Conservation (phyloP, 768 basidiomycete species). For the Candolleomyces efflorescens region DNA sequence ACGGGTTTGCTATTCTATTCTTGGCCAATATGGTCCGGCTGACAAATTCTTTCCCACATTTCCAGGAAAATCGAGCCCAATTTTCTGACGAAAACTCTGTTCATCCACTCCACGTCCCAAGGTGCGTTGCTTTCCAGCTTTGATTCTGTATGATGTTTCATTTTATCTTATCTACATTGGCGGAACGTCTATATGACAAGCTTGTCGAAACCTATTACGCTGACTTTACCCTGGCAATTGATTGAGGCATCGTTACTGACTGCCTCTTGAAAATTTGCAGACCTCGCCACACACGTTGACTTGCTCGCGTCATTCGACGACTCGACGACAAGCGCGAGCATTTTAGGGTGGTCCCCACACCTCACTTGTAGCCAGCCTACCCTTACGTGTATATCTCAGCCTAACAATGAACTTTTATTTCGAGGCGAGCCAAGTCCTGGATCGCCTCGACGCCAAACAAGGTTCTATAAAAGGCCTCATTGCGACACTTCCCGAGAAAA, state of each 20-base stretch:
- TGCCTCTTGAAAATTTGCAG: conserved; percentile 4
- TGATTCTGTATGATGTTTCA: conserved; percentile 45
- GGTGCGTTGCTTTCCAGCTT: conserved; percentile 14
- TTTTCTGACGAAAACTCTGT: not conserved
- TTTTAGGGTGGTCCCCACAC: not conserved
- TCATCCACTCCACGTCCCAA: not conserved
- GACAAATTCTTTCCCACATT: too few relatives aligned
- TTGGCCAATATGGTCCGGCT: too few relatives aligned
- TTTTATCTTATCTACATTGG: conserved; percentile 87
- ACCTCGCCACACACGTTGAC: not conserved
- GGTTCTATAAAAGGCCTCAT: conserved; percentile 91
- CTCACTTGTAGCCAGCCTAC: conserved; percentile 5
- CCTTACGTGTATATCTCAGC: conserved; percentile 26
- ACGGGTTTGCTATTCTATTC: too few relatives aligned
- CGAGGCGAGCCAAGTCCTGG: conserved; percentile 78
- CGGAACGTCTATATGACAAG: conserved; percentile 48
- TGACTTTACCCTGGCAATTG: conserved; percentile 9
- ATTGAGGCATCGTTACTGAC: not conserved
- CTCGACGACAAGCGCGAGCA: conserved; percentile 1
- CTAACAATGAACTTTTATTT: conserved; percentile 91
- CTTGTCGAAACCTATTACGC: conserved; percentile 37
- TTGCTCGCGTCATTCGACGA: too few relatives aligned
- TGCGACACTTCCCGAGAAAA: conserved; percentile 66
- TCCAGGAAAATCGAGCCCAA: too few relatives aligned
- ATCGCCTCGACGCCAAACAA: conserved; percentile 81